These are phyloP conservation scores for Lepiota venenata DNA, from an alignment of 768 basidiomycete species.

Conservation along the genomic window DNA sequence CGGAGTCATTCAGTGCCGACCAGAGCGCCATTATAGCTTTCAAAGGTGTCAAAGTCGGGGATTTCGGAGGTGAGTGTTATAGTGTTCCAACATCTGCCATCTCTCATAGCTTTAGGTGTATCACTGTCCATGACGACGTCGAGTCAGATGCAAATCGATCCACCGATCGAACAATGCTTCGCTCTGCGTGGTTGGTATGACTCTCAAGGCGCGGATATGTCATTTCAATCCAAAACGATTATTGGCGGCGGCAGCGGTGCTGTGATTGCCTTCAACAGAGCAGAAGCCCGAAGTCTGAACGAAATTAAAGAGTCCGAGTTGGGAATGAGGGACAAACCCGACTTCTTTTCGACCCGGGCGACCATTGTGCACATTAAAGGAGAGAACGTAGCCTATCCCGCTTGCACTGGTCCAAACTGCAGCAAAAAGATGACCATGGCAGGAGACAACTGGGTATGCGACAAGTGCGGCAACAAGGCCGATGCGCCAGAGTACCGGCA, in stretches of 20 bases:
- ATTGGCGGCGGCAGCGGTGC: constrained; percentile 35
- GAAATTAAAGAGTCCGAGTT: constrained; percentile 78
- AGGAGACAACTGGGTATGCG: constrained; percentile 82
- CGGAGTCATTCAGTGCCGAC: constrained; percentile 67
- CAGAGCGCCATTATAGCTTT: constrained; percentile 80
- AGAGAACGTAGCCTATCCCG: constrained; percentile 84
- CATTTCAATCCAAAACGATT: constrained; percentile 69
- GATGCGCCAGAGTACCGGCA: constrained; percentile 79
- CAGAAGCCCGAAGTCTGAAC: constrained; percentile 67
- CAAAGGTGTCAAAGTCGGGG: constrained; percentile 91
- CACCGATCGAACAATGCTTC: constrained; percentile 90
- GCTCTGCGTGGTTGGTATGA: constrained; percentile 92
- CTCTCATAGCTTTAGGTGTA: constrained; percentile 48
- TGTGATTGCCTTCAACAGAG: constrained; percentile 53
- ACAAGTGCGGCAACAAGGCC: constrained; percentile 81
- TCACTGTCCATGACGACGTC: constrained; percentile 81
- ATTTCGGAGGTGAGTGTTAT: constrained; percentile 37
- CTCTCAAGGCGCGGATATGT: constrained; percentile 51
- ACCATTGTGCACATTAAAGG: constrained; percentile 86
- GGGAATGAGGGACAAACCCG: constrained; percentile 72
- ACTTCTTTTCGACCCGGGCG: constrained; percentile 78
- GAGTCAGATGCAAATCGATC: constrained; percentile 80
- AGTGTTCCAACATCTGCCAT: constrained; percentile 1
- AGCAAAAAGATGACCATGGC: constrained; percentile 85
- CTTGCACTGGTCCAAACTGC: constrained; percentile 77